These are phyloP conservation scores for Pseudonitzschia pungens DNA, from an alignment of 108 stramenopile species.

Conservation along the genomic window DNA sequence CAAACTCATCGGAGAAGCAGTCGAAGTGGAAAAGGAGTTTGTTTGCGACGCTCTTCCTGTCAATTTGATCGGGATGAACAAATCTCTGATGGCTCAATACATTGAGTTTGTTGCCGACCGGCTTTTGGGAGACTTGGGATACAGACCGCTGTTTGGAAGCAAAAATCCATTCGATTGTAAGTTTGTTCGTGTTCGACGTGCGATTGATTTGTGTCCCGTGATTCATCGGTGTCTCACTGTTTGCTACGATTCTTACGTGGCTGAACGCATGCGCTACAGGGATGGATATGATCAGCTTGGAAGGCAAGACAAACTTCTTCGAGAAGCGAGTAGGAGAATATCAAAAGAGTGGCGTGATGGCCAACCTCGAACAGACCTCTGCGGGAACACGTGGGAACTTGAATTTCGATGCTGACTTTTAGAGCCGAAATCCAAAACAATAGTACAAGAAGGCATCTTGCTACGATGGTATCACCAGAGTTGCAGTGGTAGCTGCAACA, in stretches of 20 bases:
- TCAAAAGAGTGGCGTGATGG: constrained; percentile 85
- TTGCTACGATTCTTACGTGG: not conserved
- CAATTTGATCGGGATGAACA: constrained; percentile 99
- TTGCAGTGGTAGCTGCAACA: constrained; percentile 3
- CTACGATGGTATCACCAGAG: constrained; percentile 4
- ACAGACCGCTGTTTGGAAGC: constrained; percentile 79
- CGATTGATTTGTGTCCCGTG: not conserved
- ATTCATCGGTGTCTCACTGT: not conserved
- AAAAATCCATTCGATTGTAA: constrained; percentile 95
- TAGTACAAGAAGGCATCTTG: constrained; percentile 1
- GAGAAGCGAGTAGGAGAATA: constrained; percentile 98
- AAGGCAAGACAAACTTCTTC: constrained; percentile 98
- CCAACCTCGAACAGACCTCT: constrained; percentile 13
- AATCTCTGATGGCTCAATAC: constrained; percentile 95
- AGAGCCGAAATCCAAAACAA: not conserved
- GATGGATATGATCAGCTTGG: constrained; percentile 99
- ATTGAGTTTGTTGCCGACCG: constrained; percentile 99
- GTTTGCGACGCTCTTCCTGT: constrained; percentile 97
- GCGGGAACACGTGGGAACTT: constrained; percentile 9
- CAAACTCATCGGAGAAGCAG: constrained; percentile 89
- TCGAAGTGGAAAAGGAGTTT: constrained; percentile 99
- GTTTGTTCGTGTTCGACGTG: not conserved
- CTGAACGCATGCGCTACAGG: constrained; percentile 32
- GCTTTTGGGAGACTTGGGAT: constrained; percentile 86
- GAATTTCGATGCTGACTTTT: constrained; percentile 22